Evolutionary conservation across 768 basidiomycete species (phyloP), one percentile per base, ranked within the genome.

Genomic region (Leccinum variicolor): DNA sequence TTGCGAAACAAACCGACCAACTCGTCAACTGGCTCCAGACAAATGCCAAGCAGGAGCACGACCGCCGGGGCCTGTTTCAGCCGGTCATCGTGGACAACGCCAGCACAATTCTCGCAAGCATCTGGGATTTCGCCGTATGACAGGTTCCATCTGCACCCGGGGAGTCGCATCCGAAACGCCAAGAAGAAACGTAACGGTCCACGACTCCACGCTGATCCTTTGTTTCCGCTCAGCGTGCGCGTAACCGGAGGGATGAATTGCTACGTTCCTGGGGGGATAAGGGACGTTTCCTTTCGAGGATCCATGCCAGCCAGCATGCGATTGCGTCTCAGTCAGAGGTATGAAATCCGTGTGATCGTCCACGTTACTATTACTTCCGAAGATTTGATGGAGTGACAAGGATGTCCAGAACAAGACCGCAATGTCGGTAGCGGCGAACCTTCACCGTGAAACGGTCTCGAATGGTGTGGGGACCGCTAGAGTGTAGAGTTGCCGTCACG

Each of bases 291-390:
- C 41, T 6, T 43, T 43, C 50, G 6, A 43, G 26, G 39, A 21
- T 19, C 19, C 50, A 28, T 25, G 49, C n/a, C 15, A 23, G 17
- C 41, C 19, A 21, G 21, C 29, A 50, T 58, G 56, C 51, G 56
- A 50, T 41, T 21, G 25, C 21, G 13, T 19, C 62, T 59, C 62
- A 54, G 52, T 56, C 54, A 45, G 52, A 48, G 56, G 50, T 17
- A n/a, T 43, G 56, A 9, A 19, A n/a, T 48, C 47, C 47, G 17
- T n/a, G 26, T 25, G 47, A 58, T 47, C 50, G n/a, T 34, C 34
- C 57, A 41, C 21, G 28, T 13, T 6, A 15, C 14, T 52, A 52
- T 26, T 55, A 11, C 25, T 48, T 6, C 36, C 54, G 53, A 23
- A 17, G 25, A n/a, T 19, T 17, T 46, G 46, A 33, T 19, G 21